Base-by-base conservation (phyloP, 2,329 filamentous ascomycete genomes). In the Diaporthe vaccinii region DNA sequence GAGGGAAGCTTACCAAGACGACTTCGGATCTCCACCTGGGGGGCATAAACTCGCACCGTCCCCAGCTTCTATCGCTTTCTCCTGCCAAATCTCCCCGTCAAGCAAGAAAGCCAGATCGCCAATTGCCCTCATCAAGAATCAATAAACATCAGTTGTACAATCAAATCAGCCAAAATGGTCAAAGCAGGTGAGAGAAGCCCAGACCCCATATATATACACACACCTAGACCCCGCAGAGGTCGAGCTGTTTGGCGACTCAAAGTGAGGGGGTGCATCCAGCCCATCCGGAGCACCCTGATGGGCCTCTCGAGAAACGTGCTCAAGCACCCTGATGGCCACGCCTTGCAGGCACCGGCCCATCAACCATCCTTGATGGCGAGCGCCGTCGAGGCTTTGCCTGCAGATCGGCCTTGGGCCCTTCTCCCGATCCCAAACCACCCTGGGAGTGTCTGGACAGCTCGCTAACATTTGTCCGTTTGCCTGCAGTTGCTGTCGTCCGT, bases 401-500 rank as follows among this genome's bases (percentile, higher is more conserved):
- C 55, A 41, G 69, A 72, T 59, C 41, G 34, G 25, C 55, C 44
- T 25, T 12, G 36, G 41, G 15, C 6, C 49, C 7, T 25, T 22
- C 8, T 25, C 58, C 25, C 39, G 41, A 46, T 34, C 41, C 22
- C 9, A 51, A 17, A 57, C 71, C 17, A 55, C 36, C 46, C 41
- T n/a, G 8, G 10, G 36, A 53, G 22, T 28, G 28, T 31, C 2
- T 53, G 3, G n/a, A 22, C 62, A 55, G 41, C n/a, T 51, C 44
- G 61, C 75, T 69, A 61, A 78, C 79, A 41, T 57, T 4, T 51
- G 57, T 20, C 53, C 22, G 15, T 72, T 44, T 17, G 55, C 72
- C 59, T 82, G 76, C 83, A 98, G 97, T 98, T 89, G 94, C 94
- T 88, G 95, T 98, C 86, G 89, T 99, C 90, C 96, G 97, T 87